Conservation (phyloP, 148 eudicot genomes). For the Mesembryanthemum crystallinum region DNA sequence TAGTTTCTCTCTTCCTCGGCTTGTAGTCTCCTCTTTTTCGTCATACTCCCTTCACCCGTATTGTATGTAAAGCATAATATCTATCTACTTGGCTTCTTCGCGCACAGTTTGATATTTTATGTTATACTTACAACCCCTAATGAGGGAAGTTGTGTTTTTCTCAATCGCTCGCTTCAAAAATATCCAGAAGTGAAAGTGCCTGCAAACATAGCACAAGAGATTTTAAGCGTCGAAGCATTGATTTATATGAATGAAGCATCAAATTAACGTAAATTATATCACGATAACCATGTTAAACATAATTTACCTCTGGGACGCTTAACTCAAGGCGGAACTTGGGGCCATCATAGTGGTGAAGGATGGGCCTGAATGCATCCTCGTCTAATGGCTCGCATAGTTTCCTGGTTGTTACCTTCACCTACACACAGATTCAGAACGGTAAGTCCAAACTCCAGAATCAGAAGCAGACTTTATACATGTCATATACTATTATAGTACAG, state of each 20-base stretch:
- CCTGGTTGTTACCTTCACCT: slow-evolving; percentile 87
- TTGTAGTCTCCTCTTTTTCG: background rate
- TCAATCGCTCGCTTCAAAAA: slow-evolving; percentile 42
- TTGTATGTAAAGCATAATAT: background rate
- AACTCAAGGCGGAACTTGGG: slow-evolving; percentile 98
- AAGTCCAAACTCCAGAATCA: background rate
- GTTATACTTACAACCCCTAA: background rate
- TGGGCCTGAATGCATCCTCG: slow-evolving; percentile 97
- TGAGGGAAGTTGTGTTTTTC: slow-evolving; percentile 7
- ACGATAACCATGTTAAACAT: background rate
- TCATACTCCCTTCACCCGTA: slow-evolving; percentile 5
- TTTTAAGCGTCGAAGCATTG: too few relatives aligned
- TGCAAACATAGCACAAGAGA: slow-evolving; percentile 25
- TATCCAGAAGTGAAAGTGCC: slow-evolving; percentile 74
- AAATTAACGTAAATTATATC: background rate
- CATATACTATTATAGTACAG: too few relatives aligned
- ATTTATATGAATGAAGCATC: background rate
- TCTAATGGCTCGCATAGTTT: slow-evolving; percentile 85
- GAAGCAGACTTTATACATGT: background rate
- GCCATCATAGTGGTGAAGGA: slow-evolving; percentile 97
- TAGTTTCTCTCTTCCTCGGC: background rate
- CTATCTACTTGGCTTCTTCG: slow-evolving; percentile 14
- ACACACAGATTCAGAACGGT: slow-evolving; percentile 5
- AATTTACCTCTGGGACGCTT: slow-evolving; percentile 83
- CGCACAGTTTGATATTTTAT: background rate